Evolutionary conservation across 2,329 filamentous ascomycete species (phyloP), one percentile per base, ranked within the genome.

Genomic region (Ophiostoma sp.): DNA sequence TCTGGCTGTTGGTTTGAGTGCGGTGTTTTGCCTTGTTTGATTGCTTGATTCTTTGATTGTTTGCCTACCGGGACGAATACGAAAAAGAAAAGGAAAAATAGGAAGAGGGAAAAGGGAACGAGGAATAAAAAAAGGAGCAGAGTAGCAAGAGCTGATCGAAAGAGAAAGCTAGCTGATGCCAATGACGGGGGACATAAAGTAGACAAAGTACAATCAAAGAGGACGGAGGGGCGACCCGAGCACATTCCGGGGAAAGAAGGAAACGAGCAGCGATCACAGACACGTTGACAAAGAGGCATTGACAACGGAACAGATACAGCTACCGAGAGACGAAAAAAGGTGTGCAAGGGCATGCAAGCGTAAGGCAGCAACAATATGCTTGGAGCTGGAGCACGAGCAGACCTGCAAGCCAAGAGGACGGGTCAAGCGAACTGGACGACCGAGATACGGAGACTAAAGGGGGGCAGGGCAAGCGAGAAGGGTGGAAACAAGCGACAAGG

Each of bases 281-380:
- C 22, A 22, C 50, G 15, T n/a, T 19, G 48, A 50, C 39, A 48
- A 50, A 28, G 64, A 68, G 42, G n/a, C 33, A 64, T 12, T 15
- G 31, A 39, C 31, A 45, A 4, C 6, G 33, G 33, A 25, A 48
- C 59, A 31, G 19, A 33, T 33, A 33, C 31, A 63, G 59, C 59
- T 45, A 66, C 61, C 61, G 45, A 52, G 12, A 50, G 1, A 31
- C n/a, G 25, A 12, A 68, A 45, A 52, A 33, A 33, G 55, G 55
- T 31, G 28, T 59, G 55, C 12, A 28, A 48, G 42, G 36, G 61
- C 61, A 45, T 36, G 57, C 19, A 69, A n/a, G 48, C 45, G 31
- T 50, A 71, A 71, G 69, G 69, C 69, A 71, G 69, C 69, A 71
- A 71, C 55, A 36, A 39, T 25, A 36, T 68, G 64, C 15, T 28